A percentile compares a stretch with the other conserved stretches of the same genome.
phyloP scores from a whole-genome alignment of 495 filamentous ascomycete genomes.

The Aspergillus funiculosus region DNA sequence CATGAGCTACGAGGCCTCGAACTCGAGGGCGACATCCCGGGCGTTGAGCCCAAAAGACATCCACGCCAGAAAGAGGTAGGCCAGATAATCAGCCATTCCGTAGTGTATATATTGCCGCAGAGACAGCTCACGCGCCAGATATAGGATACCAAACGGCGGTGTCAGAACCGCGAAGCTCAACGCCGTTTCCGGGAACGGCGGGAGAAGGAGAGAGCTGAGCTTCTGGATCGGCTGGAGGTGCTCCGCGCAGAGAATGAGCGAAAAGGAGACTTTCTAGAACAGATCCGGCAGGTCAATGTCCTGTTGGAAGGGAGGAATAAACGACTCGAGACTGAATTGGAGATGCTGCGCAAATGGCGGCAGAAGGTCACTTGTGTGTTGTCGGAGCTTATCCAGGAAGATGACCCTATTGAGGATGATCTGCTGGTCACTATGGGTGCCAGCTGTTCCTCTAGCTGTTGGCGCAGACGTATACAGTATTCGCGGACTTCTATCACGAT shows the following conservation, averaged over 20 bases:
- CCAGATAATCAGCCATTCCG: no score
- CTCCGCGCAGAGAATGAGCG: not conserved
- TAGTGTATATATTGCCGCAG: no score
- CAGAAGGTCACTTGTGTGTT: not conserved
- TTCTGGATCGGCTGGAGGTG: not conserved
- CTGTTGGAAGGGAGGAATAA: not conserved
- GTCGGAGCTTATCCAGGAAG: not conserved
- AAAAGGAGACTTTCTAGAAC: not conserved
- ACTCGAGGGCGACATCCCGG: no score
- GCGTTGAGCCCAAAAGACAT: no score
- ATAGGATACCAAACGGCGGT: no score
- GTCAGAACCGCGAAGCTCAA: slow-evolving; percentile 1
- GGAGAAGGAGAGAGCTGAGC: not conserved
- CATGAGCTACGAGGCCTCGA: no score
- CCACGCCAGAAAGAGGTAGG: no score
- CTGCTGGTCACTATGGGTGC: not conserved
- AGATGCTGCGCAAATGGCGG: not conserved
- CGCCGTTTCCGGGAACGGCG: slow-evolving; percentile 5
- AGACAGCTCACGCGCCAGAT: no score
- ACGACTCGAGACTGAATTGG: not conserved
- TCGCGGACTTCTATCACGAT: not conserved
- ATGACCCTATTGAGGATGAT: not conserved
- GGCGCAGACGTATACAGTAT: not conserved
- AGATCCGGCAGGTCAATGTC: not conserved
- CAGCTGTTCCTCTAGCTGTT: not conserved